These are phyloP conservation scores for Aspergillus haitiensis DNA, from an alignment of 495 filamentous ascomycete species.

Conservation along the genomic window DNA sequence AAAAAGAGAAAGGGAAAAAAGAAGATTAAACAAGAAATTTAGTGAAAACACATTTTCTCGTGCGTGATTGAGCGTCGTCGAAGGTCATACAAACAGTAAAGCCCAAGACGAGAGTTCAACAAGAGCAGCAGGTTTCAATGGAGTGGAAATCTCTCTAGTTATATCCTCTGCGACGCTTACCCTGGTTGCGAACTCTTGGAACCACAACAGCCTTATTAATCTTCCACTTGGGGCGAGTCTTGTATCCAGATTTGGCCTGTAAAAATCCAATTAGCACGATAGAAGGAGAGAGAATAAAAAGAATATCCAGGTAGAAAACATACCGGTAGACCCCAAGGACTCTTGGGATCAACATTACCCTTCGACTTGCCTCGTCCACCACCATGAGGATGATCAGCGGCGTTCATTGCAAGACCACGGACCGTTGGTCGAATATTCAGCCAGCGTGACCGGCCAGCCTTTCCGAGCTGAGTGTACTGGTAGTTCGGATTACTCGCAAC, in stretches of 20 bases:
- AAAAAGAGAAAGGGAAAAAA: conserved; percentile 9
- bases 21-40: background rate
- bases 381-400: conserved; percentile 94
- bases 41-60: no score
- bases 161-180: conserved; percentile 59
- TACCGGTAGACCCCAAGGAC: conserved; percentile 95
- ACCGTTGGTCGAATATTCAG: conserved; percentile 91
- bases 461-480: conserved; percentile 86
- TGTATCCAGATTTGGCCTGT: conserved; percentile 93
- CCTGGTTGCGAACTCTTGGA: conserved; percentile 72
- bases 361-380: conserved; percentile 98
- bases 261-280: conserved; percentile 22
- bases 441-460: conserved; percentile 91
- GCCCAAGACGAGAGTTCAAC: conserved; percentile 4
- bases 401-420: conserved; percentile 97
- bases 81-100: background rate
- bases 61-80: background rate
- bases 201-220: conserved; percentile 80
- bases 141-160: conserved; percentile 28
- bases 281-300: background rate
- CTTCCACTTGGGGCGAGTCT: conserved; percentile 79
- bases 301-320: conserved; percentile 37
- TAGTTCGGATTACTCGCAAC: conserved; percentile 90
- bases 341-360: conserved; percentile 91
- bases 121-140: background rate